phyloP scores from a whole-genome alignment of 2,329 filamentous ascomycete species.

The Botryotinia narcissicola region DNA sequence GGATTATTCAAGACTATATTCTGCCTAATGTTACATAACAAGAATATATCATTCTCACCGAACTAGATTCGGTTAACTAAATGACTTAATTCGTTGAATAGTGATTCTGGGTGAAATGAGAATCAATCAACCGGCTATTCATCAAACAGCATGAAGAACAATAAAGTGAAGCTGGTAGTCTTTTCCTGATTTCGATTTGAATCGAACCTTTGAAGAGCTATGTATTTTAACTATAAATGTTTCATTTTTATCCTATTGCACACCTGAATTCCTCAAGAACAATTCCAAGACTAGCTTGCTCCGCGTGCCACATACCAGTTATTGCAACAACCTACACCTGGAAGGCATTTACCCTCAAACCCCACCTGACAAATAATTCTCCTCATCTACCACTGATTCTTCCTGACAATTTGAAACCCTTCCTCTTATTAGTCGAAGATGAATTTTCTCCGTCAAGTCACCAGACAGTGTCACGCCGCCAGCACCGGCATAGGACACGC shows the following conservation, averaged over 20 bases:
- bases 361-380: rapidly evolving
- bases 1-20: neutral
- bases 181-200: neutral
- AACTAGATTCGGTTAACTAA: rapidly evolving
- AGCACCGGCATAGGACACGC: neutral
- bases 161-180: neutral
- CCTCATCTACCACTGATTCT: neutral
- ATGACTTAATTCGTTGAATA: neutral
- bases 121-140: neutral
- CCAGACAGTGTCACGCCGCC: neutral
- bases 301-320: neutral
- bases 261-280: neutral
- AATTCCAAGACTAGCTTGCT: neutral
- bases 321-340: neutral
- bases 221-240: neutral
- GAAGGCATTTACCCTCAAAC: neutral
- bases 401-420: neutral
- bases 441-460: neutral
- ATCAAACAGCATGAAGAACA: neutral
- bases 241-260: neutral
- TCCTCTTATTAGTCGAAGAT: neutral
- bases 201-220: neutral
- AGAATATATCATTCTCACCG: rapidly evolving
- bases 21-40: neutral
- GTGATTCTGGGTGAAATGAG: neutral